Evolutionary conservation across 2,329 filamentous ascomycete species (phyloP), one percentile per base, ranked within the genome.

Genomic region (Fusarium scirpi): DNA sequence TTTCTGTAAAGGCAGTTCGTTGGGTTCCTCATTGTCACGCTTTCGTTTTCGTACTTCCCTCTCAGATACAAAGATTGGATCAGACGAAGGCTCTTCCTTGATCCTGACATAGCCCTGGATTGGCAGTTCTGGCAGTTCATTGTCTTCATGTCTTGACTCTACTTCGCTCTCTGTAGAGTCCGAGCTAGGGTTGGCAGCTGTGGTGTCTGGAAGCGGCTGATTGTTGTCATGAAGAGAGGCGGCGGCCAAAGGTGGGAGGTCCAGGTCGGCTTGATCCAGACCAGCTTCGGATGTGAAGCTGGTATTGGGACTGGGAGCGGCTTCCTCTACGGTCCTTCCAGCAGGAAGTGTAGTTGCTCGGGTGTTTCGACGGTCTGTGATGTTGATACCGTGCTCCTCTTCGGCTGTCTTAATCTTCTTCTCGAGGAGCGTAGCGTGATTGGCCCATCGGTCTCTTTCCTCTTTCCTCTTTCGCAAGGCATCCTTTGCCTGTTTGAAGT

Each of bases 41-140:
- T 83, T 86, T 51, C 85, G 80, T 69, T 87, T 88, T 47, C 82
- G 82, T 2, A 88, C 75, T 20, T 74, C 73, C 16, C 85, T 83
- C 65, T 87, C 86, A 6, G 82, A 87, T 4, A 89, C 76, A 8
- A 89, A 72, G 3, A 88, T 77, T 0, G 84, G 85, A 60, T 89
- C 86, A 1, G 87, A 89, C 7, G 84, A 86, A 3, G 84, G 84
- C 65, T 89, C 86, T n/a, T 78, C 59, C 70, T 89, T 88, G 25
- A 88, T 72, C 7, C 43, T 34, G 10, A 70, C 18, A 25, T 65
- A 58, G 18, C 62, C 54, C 6, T 65, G 41, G 10, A 47, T 11
- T 1, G 71, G 67, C 25, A 78, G 48, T 12, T 68, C 63, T 3
- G 77, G 74, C 11, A 77, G 45, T 6, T 76, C 75, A 13, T 76